A percentile compares a stretch with the other conserved stretches of the same genome.
Conservation (phyloP, 805 yeast species). For the Candida mattraensis region DNA sequence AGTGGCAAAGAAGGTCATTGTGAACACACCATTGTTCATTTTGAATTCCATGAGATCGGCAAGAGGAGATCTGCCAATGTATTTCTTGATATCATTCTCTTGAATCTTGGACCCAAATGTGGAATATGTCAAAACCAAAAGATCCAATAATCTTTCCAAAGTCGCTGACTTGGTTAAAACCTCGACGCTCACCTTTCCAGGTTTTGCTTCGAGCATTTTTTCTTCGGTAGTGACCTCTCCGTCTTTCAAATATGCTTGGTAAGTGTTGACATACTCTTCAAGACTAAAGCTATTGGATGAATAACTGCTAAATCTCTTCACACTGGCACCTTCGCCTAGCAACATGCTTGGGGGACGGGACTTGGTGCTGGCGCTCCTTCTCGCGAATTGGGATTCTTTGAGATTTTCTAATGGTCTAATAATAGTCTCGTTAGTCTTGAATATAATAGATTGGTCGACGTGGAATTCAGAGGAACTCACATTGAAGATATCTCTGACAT, state of each 20-base stretch:
- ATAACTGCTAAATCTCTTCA: constrained; percentile 35
- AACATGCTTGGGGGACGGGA: constrained; percentile 36
- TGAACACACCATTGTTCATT: constrained; percentile 64
- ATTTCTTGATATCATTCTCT: constrained; percentile 41
- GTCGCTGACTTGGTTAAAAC: constrained; percentile 58
- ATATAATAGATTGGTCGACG: constrained; percentile 53
- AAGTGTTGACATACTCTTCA: constrained; percentile 30
- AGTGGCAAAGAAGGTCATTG: constrained; percentile 68
- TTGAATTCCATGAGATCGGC: constrained; percentile 36
- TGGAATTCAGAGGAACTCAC: constrained; percentile 58
- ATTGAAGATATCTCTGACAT: constrained; percentile 63
- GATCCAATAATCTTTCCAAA: constrained; percentile 73
- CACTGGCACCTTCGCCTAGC: constrained; percentile 31
- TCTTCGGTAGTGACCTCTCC: constrained; percentile 3
- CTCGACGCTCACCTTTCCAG: constrained; percentile 20
- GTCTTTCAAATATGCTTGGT: constrained; percentile 27
- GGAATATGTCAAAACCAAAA: constrained; percentile 69
- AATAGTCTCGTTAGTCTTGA: constrained; percentile 49
- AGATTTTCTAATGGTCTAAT: background rate
- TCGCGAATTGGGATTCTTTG: constrained; percentile 1
- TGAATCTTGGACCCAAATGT: constrained; percentile 49
- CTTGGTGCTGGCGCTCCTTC: constrained; percentile 11
- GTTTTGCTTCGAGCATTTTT: background rate
- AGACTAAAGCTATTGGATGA: constrained; percentile 35
- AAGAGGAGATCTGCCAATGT: constrained; percentile 23